Conservation (phyloP, 163 green algal genomes). For the Prototheca wickerhamii region DNA sequence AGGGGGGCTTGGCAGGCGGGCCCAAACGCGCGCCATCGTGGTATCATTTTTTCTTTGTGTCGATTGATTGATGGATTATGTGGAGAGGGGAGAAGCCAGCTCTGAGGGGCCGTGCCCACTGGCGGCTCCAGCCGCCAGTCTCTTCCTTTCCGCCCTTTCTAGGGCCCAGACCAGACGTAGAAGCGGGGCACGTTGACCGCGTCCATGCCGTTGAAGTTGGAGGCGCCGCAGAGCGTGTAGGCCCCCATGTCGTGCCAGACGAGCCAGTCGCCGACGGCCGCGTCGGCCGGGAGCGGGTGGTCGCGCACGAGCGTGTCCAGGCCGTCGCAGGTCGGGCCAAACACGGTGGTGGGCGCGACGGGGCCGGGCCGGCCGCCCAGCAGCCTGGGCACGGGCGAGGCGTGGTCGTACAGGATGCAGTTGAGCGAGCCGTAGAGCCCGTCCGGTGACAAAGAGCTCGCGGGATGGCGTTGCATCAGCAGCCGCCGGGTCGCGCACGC, state of each 20-base stretch:
- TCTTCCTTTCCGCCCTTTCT: no score
- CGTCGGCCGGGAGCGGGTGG: conserved; percentile 61
- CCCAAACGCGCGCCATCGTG: not conserved
- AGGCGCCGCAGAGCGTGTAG: conserved; percentile 87
- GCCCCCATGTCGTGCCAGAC: conserved; percentile 88
- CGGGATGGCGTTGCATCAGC: conserved; percentile 8
- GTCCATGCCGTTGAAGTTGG: conserved; percentile 79
- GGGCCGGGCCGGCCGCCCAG: conserved; percentile 2
- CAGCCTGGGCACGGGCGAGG: conserved; percentile 7
- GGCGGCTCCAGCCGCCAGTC: no score
- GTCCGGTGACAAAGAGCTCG: conserved; percentile 66
- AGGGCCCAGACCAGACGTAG: conserved; percentile 41
- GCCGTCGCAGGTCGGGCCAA: conserved; percentile 94
- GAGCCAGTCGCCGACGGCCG: conserved; percentile 85
- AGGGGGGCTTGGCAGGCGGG: not conserved
- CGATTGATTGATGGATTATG: not conserved
- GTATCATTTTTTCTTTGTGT: not conserved
- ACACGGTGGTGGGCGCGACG: conserved; percentile 64
- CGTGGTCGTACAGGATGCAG: conserved; percentile 75
- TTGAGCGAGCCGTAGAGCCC: conserved; percentile 79
- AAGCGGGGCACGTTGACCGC: conserved; percentile 27
- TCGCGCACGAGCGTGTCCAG: conserved; percentile 63
- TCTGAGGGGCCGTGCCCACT: not conserved
- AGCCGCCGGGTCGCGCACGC: no score
- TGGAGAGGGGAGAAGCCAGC: not conserved